Evolutionary conservation across 176 grass and related monocot genomes (phyloP).

Genomic region (Rhynchospora pubera): DNA sequence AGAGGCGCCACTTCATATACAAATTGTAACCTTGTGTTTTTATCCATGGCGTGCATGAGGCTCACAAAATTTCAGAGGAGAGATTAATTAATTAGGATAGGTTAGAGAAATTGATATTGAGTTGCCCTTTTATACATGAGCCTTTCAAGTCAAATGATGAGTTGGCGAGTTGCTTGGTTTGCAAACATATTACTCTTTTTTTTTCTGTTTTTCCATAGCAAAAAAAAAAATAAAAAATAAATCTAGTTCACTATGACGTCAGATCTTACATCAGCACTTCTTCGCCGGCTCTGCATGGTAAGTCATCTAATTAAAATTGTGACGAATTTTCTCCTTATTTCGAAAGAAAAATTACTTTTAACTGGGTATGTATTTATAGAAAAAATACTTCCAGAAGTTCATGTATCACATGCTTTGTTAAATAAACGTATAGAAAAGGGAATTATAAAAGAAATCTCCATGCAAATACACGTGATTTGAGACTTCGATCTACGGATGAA

Average conservation of each 20-base stretch:
- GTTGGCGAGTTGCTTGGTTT: not conserved
- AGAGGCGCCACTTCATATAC: not conserved
- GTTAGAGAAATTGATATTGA: not conserved
- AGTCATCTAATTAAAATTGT: not conserved
- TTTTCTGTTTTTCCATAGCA: too few species aligned
- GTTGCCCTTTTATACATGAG: not conserved
- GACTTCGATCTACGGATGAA: not conserved
- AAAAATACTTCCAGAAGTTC: not conserved
- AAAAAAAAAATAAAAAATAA: not conserved
- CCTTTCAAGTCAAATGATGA: not conserved
- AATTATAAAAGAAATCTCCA: not conserved
- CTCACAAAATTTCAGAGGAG: not conserved
- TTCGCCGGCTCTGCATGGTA: not conserved
- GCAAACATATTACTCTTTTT: not conserved
- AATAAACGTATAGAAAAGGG: not conserved
- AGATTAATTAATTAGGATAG: not conserved
- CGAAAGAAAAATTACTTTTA: not conserved
- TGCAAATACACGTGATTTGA: not conserved
- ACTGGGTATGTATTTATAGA: not conserved
- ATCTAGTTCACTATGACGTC: not conserved
- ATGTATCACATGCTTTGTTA: not conserved
- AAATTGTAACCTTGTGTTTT: not conserved
- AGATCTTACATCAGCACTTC: not conserved
- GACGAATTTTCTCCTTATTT: not conserved
- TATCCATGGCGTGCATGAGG: not conserved